A percentile compares a stretch with the other conserved stretches of the same genome.
phyloP scores from a whole-genome alignment of 495 filamentous ascomycete species.

The Corynascus novoguineensis region DNA sequence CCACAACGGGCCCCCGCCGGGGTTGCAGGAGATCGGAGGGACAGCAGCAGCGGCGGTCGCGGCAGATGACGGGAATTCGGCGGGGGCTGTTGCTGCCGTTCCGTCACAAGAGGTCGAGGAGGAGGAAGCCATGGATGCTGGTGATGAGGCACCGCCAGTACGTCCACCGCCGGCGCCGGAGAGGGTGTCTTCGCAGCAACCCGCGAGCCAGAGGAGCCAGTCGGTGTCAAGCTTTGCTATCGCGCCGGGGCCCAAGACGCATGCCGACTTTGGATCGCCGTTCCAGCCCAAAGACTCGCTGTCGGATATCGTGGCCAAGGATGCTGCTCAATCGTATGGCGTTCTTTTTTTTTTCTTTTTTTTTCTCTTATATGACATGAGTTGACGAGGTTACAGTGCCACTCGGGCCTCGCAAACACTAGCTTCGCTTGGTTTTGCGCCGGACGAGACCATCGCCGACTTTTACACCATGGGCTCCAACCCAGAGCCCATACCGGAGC shows the following conservation, averaged over 20 bases:
- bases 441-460: conserved; percentile 35
- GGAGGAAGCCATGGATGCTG: conserved; percentile 9
- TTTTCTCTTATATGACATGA: conserved; percentile 1
- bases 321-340: conserved; percentile 30
- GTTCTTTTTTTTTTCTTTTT: not conserved
- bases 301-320: conserved; percentile 35
- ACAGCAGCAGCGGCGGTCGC: not conserved
- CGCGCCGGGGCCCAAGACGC: conserved; percentile 1
- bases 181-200: conserved; percentile 8
- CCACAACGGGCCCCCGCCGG: conserved; percentile 21
- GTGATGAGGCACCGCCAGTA: conserved; percentile 10
- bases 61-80: not conserved
- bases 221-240: conserved; percentile 8
- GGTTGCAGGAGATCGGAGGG: too few relatives aligned
- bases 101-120: conserved; percentile 16
- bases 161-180: conserved; percentile 19
- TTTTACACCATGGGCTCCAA: conserved; percentile 36
- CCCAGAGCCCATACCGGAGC: conserved; percentile 28
- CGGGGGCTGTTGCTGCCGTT: not conserved
- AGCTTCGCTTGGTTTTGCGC: conserved; percentile 33
- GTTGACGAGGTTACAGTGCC: conserved; percentile 20
- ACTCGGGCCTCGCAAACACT: conserved; percentile 31
- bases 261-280: not conserved
- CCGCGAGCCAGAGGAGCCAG: conserved; percentile 9
- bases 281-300: conserved; percentile 19